Conservation (phyloP, 1,139 yeast genomes). For the Zygosaccharomyces pseudobailii region DNA sequence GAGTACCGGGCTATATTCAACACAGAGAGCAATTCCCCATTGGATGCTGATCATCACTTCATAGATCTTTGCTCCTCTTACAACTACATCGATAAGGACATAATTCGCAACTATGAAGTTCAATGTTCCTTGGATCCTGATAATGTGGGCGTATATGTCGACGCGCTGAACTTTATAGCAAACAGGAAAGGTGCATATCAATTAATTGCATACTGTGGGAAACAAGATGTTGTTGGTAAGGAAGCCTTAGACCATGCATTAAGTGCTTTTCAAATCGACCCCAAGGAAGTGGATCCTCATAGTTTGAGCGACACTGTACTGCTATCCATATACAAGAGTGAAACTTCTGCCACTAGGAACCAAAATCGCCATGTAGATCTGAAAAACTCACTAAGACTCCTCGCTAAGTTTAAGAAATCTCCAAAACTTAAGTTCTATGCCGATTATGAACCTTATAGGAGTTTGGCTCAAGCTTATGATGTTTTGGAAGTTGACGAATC, state of each 20-base stretch:
- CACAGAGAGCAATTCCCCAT: conserved; percentile 27
- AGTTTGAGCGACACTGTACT: conserved; percentile 42
- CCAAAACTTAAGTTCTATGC: conserved; percentile 42
- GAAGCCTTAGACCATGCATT: conserved; percentile 57
- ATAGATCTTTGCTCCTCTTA: conserved; percentile 57
- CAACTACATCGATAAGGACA: conserved; percentile 55
- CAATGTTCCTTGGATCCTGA: conserved; percentile 50
- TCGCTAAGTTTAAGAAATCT: conserved; percentile 48
- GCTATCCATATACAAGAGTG: conserved; percentile 44
- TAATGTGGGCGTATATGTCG: conserved; percentile 60
- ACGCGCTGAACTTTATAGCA: conserved; percentile 52
- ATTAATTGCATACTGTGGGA: conserved; percentile 49
- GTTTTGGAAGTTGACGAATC: conserved; percentile 57
- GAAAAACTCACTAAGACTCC: conserved; percentile 39
- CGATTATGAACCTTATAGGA: conserved; percentile 49
- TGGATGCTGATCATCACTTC: conserved; percentile 32
- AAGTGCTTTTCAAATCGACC: conserved; percentile 47
- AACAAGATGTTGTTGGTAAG: conserved; percentile 60
- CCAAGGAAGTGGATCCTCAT: conserved; percentile 19
- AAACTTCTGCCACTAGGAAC: conserved; percentile 34
- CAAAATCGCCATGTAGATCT: conserved; percentile 30
- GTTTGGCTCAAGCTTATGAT: conserved; percentile 54
- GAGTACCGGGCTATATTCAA: conserved; percentile 32
- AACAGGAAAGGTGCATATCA: conserved; percentile 43
- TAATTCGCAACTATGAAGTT: conserved; percentile 57